These are phyloP conservation scores for Hypoxylon cercidicola DNA, from an alignment of 495 filamentous ascomycete genomes.

Conservation along the genomic window DNA sequence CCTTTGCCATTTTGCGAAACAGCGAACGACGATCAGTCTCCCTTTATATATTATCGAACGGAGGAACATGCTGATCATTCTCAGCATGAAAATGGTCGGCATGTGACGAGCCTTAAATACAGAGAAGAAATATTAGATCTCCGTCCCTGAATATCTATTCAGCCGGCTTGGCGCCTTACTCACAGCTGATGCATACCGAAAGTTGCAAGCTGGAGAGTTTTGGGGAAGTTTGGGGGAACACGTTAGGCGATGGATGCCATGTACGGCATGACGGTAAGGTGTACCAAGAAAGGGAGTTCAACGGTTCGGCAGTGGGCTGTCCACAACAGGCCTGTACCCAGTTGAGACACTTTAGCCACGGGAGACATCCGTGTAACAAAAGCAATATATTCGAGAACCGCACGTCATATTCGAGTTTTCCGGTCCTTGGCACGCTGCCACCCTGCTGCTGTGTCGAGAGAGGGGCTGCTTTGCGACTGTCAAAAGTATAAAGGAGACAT, in stretches of 20 bases:
- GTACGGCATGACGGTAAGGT: conserved; percentile 7
- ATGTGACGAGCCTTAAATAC: conserved; percentile 16
- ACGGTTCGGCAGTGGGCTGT: conserved; percentile 25
- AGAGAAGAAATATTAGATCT: conserved; percentile 4
- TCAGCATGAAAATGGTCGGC: conserved; percentile 25
- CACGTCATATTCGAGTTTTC: conserved; percentile 16
- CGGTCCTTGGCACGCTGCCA: conserved; percentile 32
- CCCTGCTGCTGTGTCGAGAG: conserved; percentile 23
- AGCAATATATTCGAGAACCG: conserved; percentile 27
- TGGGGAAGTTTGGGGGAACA: conserved; percentile 2
- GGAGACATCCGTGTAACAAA: conserved; percentile 22
- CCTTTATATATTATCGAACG: conserved; percentile 25
- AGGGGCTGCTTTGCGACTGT: conserved; percentile 4
- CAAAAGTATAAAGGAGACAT: conserved; percentile 28
- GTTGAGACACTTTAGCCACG: conserved; percentile 32
- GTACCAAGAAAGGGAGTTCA: conserved; percentile 21
- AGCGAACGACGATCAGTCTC: conserved; percentile 24
- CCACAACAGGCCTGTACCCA: conserved; percentile 4
- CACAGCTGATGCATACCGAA: conserved; percentile 22
- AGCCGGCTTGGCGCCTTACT: conserved; percentile 37
- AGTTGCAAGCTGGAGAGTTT: conserved; percentile 7
- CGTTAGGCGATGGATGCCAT: not conserved
- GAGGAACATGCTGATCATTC: conserved; percentile 30
- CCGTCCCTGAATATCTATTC: conserved; percentile 26
- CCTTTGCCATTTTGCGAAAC: conserved; percentile 20